Evolutionary conservation across 768 basidiomycete species (phyloP).

Genomic region (Boletus insuetus): DNA sequence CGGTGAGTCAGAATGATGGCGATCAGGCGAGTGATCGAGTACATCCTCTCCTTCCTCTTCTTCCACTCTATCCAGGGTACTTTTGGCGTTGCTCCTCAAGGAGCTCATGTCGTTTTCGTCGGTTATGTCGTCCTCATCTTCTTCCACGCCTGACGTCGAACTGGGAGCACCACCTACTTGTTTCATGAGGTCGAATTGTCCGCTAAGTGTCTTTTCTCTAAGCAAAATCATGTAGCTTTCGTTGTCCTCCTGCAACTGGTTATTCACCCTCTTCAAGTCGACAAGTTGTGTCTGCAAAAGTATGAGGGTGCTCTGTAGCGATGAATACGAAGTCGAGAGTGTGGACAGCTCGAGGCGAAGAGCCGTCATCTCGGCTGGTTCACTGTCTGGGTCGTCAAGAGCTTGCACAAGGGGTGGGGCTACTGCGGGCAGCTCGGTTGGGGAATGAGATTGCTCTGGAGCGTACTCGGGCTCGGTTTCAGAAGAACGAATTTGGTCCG

Average conservation of each 20-base stretch:
- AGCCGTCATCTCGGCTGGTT: conserved; percentile 86
- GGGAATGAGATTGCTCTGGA: conserved; percentile 34
- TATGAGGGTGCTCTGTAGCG: conserved; percentile 80
- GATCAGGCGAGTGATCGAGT: conserved; percentile 38
- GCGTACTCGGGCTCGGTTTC: conserved; percentile 42
- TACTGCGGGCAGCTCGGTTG: conserved; percentile 21
- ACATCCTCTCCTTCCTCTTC: conserved; percentile 46
- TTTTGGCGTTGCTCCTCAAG: conserved; percentile 54
- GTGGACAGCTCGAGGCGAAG: conserved; percentile 83
- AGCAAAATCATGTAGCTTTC: conserved; percentile 95
- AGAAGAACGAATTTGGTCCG: conserved; percentile 35
- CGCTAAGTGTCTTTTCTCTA: conserved; percentile 86
- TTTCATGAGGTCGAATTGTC: conserved; percentile 76
- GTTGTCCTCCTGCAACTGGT: conserved; percentile 90
- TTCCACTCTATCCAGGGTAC: conserved; percentile 61
- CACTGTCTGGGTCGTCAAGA: conserved; percentile 62
- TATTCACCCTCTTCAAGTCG: conserved; percentile 86
- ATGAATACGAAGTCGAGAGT: conserved; percentile 79
- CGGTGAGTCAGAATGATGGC: conserved; percentile 36
- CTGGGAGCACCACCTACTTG: conserved; percentile 55
- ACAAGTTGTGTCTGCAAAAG: conserved; percentile 80
- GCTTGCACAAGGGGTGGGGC: conserved; percentile 40
- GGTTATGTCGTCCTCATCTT: conserved; percentile 30
- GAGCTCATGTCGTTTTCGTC: conserved; percentile 51
- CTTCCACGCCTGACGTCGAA: conserved; percentile 39